A percentile compares a stretch with the other conserved stretches of the same genome.
phyloP scores from a whole-genome alignment of 1,284 basidiomycete species.

The Marasmius sp. region DNA sequence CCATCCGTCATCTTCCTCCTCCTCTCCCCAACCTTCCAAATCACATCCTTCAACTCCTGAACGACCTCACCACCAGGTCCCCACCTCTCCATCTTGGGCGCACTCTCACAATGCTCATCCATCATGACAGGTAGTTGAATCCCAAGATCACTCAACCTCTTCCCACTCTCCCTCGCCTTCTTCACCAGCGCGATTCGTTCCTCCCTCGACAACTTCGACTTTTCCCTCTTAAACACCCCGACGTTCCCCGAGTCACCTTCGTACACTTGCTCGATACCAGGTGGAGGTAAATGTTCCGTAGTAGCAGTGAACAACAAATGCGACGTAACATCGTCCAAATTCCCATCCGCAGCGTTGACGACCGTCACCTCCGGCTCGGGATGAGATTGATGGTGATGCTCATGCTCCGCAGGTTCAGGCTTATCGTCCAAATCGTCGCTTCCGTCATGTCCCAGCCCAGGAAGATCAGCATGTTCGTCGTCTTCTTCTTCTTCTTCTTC shows the following conservation, averaged over 20 bases:
- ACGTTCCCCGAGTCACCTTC: slow-evolving; percentile 56
- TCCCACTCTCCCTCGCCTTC: slow-evolving; percentile 48
- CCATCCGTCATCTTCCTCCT: slow-evolving; percentile 50
- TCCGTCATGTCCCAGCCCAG: slow-evolving; percentile 48
- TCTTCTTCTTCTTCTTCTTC: slow-evolving; percentile 36
- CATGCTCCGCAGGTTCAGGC: slow-evolving; percentile 29
- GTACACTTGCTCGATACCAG: slow-evolving; percentile 76
- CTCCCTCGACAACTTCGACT: slow-evolving; percentile 64
- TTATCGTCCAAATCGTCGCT: slow-evolving; percentile 56
- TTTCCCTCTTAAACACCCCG: slow-evolving; percentile 46
- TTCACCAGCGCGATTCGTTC: slow-evolving; percentile 65
- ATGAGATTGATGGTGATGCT: neutral
- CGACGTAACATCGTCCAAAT: slow-evolving; percentile 54
- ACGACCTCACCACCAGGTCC: slow-evolving; percentile 79
- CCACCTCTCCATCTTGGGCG: slow-evolving; percentile 45
- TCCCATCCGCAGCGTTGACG: slow-evolving; percentile 23
- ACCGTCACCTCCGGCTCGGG: slow-evolving; percentile 17
- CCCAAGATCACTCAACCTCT: slow-evolving; percentile 11
- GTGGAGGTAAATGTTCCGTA: slow-evolving; percentile 52
- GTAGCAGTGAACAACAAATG: slow-evolving; percentile 54
- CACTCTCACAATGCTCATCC: slow-evolving; percentile 10
- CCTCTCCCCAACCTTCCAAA: slow-evolving; percentile 77
- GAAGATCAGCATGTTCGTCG: slow-evolving; percentile 43
- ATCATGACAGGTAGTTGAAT: slow-evolving; percentile 7
- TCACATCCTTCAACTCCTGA: slow-evolving; percentile 79